A percentile compares a stretch with the other conserved stretches of the same genome.
These are phyloP conservation scores for Microascus cirrosus DNA, from an alignment of 2,329 filamentous ascomycete genomes.

Conservation along the genomic window DNA sequence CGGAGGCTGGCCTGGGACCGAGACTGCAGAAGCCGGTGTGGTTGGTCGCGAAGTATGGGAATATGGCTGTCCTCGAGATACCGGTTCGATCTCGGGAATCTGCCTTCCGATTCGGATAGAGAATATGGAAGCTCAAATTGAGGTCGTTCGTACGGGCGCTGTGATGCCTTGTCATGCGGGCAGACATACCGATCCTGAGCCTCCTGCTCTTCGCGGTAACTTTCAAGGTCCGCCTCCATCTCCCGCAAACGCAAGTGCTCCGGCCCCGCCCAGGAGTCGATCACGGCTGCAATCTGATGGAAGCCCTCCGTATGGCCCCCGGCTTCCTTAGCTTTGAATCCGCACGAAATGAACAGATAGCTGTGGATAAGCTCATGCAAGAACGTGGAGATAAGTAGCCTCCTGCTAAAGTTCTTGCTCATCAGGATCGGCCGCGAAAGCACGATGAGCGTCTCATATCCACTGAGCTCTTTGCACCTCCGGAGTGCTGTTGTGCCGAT, in stretches of 20 bases:
- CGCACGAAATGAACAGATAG: slow-evolving; percentile 52
- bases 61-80: background rate
- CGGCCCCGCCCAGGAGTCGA: slow-evolving; percentile 49
- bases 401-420: slow-evolving; percentile 42
- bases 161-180: background rate
- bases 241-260: slow-evolving; percentile 43
- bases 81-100: background rate
- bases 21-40: background rate
- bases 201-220: slow-evolving; percentile 26
- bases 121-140: background rate
- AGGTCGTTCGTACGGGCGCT: background rate
- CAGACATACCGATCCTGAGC: slow-evolving; percentile 10
- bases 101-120: background rate
- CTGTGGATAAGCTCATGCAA: slow-evolving; percentile 58
- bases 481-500: slow-evolving; percentile 54
- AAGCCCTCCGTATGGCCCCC: slow-evolving; percentile 54
- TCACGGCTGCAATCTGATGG: slow-evolving; percentile 43
- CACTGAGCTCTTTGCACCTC: slow-evolving; percentile 28
- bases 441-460: slow-evolving; percentile 52
- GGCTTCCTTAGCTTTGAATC: slow-evolving; percentile 40
- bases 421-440: slow-evolving; percentile 48
- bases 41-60: background rate
- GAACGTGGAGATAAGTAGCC: slow-evolving; percentile 53
- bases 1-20: background rate
- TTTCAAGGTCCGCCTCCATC: slow-evolving; percentile 50